Evolutionary conservation across 495 filamentous ascomycete genomes (phyloP), one percentile per base, ranked within the genome.

Genomic region (Aspergillus kassunensis): DNA sequence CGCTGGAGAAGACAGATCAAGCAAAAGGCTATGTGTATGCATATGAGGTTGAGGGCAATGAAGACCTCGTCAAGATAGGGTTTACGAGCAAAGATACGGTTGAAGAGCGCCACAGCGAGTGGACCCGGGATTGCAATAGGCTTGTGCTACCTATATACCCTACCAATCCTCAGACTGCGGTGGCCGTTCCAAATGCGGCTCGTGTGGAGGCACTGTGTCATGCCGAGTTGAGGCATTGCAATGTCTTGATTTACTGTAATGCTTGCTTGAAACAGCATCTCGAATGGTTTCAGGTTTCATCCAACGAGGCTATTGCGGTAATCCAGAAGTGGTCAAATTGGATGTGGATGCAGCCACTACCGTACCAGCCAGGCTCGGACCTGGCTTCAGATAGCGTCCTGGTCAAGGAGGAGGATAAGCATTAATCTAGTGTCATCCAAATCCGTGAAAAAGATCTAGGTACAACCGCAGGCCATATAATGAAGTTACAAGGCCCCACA

Each of bases 281-380:
- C 15, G 49, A 51, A 41, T 51, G 49, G 49, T 51, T 51, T 31
- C 8, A 51, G 16, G 23, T 51, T 42, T 51, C 49, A n/a, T 19
- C 36, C 16, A 16, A 29, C 5, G 39, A 43, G 39, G 49, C 49
- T 33, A 42, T 43, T 42, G 30, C 27, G 16, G 37, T 33, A 15
- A 51, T 51, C 23, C 23, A 51, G 33, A 51, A 51, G 36, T 51
- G 49, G 49, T 51, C 49, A 21, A 30, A 51, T 13, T 51, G 49
- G 49, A 51, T 51, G 49, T 12, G 31, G 10, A 5, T 12, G 31
- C 45, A 36, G 19, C 34, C 16, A 36, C 29, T 34, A 13, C 29
- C 44, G 5, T 49, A 49, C 45, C 16, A 49, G 45, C 25, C 45
- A 36, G 37, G 18, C 45, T 31, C 40, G 20, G 40, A 25, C 40